Percentiles rank a stretch among this genome's conserved stretches.
phyloP scores from a whole-genome alignment of 208 protist species.

The Leishmania mexicana region DNA sequence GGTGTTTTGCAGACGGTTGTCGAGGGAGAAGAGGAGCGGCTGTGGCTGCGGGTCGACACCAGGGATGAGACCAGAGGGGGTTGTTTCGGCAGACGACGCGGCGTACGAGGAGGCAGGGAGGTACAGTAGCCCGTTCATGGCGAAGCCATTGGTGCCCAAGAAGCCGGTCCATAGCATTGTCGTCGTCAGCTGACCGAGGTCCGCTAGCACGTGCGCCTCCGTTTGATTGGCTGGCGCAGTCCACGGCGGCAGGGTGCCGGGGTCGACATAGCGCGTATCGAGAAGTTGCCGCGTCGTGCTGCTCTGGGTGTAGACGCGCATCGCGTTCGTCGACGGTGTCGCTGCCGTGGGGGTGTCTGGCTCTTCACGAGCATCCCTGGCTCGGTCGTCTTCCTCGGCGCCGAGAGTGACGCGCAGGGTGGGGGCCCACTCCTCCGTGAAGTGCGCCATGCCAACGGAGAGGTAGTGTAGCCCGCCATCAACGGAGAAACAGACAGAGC shows the following conservation, averaged over 20 bases:
- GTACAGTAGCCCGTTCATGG: slow-evolving; percentile 51
- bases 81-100: not conserved
- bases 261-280: slow-evolving; percentile 54
- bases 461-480: slow-evolving; percentile 68
- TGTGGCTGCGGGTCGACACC: slow-evolving; percentile 11
- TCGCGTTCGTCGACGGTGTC: slow-evolving; percentile 21
- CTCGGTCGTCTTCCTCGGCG: slow-evolving; percentile 25
- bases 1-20: slow-evolving; percentile 31
- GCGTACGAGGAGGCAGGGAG: slow-evolving; percentile 28
- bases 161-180: slow-evolving; percentile 74
- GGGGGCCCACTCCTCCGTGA: slow-evolving; percentile 61
- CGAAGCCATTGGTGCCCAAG: slow-evolving; percentile 47
- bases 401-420: slow-evolving; percentile 51
- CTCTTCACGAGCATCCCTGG: slow-evolving; percentile 15
- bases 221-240: not conserved
- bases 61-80: not conserved
- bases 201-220: slow-evolving; percentile 16
- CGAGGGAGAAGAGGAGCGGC: slow-evolving; percentile 33
- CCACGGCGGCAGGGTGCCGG: not conserved
- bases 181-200: slow-evolving; percentile 42
- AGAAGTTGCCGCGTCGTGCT: slow-evolving; percentile 44
- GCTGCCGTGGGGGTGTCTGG: not conserved
- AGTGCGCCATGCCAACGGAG: slow-evolving; percentile 60
- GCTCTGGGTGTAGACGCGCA: slow-evolving; percentile 47
- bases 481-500: slow-evolving; percentile 69